Base-by-base conservation (phyloP, 371 early-diverging fungal genomes). In the Basidiobolus heterosporus region DNA sequence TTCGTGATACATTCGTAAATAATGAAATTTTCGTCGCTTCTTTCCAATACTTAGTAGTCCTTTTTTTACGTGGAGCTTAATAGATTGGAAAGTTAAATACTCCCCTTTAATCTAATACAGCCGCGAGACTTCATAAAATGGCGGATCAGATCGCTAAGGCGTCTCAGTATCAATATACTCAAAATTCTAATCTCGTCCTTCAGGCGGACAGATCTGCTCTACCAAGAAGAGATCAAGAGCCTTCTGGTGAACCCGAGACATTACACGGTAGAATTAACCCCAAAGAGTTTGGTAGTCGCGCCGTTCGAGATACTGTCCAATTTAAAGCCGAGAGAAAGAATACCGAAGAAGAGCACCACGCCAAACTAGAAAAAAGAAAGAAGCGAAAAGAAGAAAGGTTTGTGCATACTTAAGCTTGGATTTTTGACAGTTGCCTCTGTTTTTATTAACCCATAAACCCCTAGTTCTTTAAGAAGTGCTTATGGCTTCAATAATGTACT, bases 211-310 rank as follows among this genome's bases (percentile, higher is more conserved):
- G 97, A 20, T 74, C 85, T 45, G 72, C 70, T 9, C 63, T 81
- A 36, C 78, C 88, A 23, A 81, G 91, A 20, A 73, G 94, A 45
- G 87, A 84, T 69, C 72, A 89, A 49, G 95, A 95, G 57, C 92
- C 93, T 18, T 82, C 88, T 18, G 95, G 94, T n/a, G 95, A 95
- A 55, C 83, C 91, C 21, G 95, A 91, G 58, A 71, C 92, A 2
- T 67, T 97, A 23, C 79, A 71, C 67, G 95, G 94, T 22, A 72
- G 76, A 38, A 80, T 95, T 15, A 74, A 87, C 59, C 72, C 79
- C 7, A 81, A 78, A 55, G 75, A 78, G 23, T 88, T 97, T 66
- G 98, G 98, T 46, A 69, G 75, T 41, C 67, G 84, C 15, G 91
- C 88, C 4, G 64, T 70, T 30, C 67, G 84, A 48, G 79, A 78